phyloP scores from a whole-genome alignment of 1,139 yeast species.

The Torulaspora globosa region DNA sequence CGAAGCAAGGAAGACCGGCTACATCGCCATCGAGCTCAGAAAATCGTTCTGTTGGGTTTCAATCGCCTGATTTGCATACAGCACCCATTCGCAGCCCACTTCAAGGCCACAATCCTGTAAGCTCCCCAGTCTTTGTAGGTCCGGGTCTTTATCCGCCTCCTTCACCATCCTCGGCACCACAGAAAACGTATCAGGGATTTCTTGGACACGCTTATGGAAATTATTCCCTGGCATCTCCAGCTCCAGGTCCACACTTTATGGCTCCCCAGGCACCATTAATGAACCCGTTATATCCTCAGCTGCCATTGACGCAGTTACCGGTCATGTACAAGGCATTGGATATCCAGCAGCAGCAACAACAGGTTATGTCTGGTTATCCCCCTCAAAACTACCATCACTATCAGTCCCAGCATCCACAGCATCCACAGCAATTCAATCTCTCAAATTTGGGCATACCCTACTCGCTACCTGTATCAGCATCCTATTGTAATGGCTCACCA shows the following conservation, averaged over 20 bases:
- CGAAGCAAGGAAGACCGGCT: conserved; percentile 1
- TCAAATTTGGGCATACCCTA: conserved; percentile 1
- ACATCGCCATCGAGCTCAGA: conserved; percentile 1
- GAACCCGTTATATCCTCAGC: conserved; percentile 16
- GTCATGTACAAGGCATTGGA: conserved; percentile 17
- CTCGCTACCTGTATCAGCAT: conserved; percentile 5
- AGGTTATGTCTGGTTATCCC: neutral
- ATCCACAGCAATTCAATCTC: conserved; percentile 3
- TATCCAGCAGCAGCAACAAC: conserved; percentile 14
- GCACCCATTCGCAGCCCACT: neutral
- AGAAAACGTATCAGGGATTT: conserved; percentile 7
- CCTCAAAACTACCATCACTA: conserved; percentile 6
- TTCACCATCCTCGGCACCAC: conserved; percentile 11
- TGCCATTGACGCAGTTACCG: conserved; percentile 12
- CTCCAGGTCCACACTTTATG: conserved; percentile 15
- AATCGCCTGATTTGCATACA: neutral
- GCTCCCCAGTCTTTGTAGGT: conserved; percentile 11
- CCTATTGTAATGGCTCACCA: neutral
- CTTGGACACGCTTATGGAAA: conserved; percentile 15
- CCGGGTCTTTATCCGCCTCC: conserved; percentile 12
- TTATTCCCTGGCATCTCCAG: conserved; percentile 15
- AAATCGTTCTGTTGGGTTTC: neutral
- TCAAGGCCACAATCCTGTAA: neutral
- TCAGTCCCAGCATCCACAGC: conserved; percentile 12
- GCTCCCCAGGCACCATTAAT: conserved; percentile 15